A percentile compares a stretch with the other conserved stretches of the same genome.
Conservation (phyloP, 371 early-diverging fungal genomes). For the Chytridium lagenaria region DNA sequence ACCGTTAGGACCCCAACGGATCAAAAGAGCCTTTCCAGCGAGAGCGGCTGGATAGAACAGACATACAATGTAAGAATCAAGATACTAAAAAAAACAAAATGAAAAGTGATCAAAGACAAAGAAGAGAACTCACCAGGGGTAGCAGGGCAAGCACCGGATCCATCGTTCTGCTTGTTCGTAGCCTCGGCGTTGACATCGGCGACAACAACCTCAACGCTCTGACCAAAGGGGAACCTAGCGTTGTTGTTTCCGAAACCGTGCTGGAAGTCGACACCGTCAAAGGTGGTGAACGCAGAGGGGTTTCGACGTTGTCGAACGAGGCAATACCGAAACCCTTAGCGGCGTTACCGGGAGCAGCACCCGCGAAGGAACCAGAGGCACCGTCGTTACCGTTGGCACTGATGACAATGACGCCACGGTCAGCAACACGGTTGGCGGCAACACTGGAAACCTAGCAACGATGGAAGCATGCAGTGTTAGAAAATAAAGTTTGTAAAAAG, state of each 20-base stretch:
- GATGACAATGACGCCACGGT: constrained; percentile 18
- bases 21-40: constrained; percentile 14
- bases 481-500: neutral
- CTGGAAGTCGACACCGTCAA: neutral
- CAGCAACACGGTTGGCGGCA: constrained; percentile 32
- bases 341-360: constrained; percentile 68
- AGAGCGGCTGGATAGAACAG: no score
- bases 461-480: no score
- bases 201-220: neutral
- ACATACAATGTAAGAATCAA: no score
- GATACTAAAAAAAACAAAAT: no score
- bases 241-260: neutral
- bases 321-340: constrained; percentile 71
- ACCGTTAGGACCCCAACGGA: constrained; percentile 13
- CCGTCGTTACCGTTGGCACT: constrained; percentile 50
- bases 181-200: constrained; percentile 40
- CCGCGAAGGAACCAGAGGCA: constrained; percentile 65
- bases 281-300: neutral
- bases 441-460: constrained; percentile 27
- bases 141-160: neutral
- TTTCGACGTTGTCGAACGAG: constrained; percentile 64
- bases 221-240: neutral
- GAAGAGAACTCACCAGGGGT: no score
- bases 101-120: no score
- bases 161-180: constrained; percentile 8